phyloP scores from a whole-genome alignment of 306 rosid species.

The Ammopiptanthus mongolicus region DNA sequence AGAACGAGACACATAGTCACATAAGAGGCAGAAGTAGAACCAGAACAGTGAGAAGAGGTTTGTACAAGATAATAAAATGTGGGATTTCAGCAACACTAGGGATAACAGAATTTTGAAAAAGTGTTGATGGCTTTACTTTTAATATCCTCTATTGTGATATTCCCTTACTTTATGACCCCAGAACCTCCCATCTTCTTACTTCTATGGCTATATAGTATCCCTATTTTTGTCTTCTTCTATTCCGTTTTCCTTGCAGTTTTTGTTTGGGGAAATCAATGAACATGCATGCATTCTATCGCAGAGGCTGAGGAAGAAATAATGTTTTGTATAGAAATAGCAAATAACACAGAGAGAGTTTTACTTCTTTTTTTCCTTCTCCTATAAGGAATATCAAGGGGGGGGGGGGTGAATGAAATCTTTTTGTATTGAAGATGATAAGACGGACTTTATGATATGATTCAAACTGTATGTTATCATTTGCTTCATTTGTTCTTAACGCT shows the following conservation, averaged over 20 bases:
- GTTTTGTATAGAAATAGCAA: too few relatives aligned
- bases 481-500: too few relatives aligned
- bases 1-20: not conserved
- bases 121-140: slow-evolving; percentile 26
- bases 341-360: too few relatives aligned
- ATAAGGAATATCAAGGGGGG: too few relatives aligned
- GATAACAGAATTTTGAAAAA: slow-evolving; percentile 17
- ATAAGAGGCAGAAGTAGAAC: not conserved
- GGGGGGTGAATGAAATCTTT: too few relatives aligned
- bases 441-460: too few relatives aligned
- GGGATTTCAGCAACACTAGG: not conserved
- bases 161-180: slow-evolving; percentile 27
- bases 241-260: slow-evolving; percentile 11
- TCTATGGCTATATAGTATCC: slow-evolving; percentile 16
- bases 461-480: too few relatives aligned
- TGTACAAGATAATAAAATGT: slow-evolving; percentile 8
- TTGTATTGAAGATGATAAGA: too few relatives aligned
- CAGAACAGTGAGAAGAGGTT: not conserved
- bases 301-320: not conserved
- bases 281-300: not conserved
- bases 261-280: slow-evolving; percentile 26
- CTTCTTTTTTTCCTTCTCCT: too few relatives aligned
- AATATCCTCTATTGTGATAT: not conserved
- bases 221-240: slow-evolving; percentile 29
- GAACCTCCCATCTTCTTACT: slow-evolving; percentile 27